Evolutionary conservation across 1,139 yeast genomes (phyloP), one percentile per base, ranked within the genome.

Genomic region (Yamadazyma mexicana): DNA sequence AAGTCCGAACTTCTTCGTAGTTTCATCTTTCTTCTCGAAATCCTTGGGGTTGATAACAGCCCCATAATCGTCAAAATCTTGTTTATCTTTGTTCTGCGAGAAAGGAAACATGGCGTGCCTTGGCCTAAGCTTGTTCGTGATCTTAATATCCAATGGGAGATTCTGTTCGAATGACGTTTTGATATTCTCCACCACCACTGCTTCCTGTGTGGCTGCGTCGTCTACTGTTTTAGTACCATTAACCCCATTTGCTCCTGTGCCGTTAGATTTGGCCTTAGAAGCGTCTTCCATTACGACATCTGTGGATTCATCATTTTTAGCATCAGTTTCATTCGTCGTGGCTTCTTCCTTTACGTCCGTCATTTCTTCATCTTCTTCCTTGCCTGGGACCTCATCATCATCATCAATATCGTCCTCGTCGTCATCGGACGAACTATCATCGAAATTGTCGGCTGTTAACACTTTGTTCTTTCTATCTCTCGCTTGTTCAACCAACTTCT

Each of bases 11-110:
- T 66, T 63, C 44, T 63, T 64, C 28, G 67, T 58, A 15, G 59
- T 56, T 42, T 78, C 81, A 35, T 83, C 87, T 25, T 76, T 79
- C 48, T 73, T 74, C 40, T 77, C 75, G 54, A 83, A 87, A 50
- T 85, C 87, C 31, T 81, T 79, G 31, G 69, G 67, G 42, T 81
- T 77, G 25, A 87, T 79, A 1, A 82, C 64, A 43, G 80, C 83
- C 18, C 98, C 98, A 57, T 91, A 92, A 52, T 91, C 98, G 56
- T 92, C 98, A 35, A 73, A 68, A 47, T 83, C 78, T 20, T 75
- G 70, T 47, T 79, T 77, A 40, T 63, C 66, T 12, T 51, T 44
- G 20, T 72, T 69, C 1, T 77, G 74, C 50, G 72, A 81, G 43
- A 53, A 67, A 8, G 96, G 98, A 53, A 89, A 91, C 86, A 85